Evolutionary conservation across 228 moss, liverwort and hornwort genomes (phyloP), one percentile per base, ranked within the genome.

Genomic region (Sphagnum magellanicum): DNA sequence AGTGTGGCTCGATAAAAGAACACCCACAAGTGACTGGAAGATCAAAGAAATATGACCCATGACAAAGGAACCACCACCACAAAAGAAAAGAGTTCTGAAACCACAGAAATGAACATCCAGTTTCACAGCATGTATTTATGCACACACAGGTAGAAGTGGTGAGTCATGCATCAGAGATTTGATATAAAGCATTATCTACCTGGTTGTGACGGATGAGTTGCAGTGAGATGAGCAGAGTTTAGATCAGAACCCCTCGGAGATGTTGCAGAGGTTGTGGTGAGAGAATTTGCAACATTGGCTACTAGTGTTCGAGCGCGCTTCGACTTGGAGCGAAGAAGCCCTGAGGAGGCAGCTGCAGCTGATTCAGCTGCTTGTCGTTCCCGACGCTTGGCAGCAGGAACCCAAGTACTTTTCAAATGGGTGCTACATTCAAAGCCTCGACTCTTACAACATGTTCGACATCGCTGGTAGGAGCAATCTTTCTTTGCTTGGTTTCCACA

Each of bases 401-500:
- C 95, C 95, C 95, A 95, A 72, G 95, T 95, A 75, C 95, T 95
- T 81, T 95, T 95, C 63, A 95, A 81, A 51, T 95, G 95, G 8
- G 95, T 95, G 4, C 89, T 84, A 73, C 95, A 95, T 70, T 90
- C 87, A 75, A 95, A 86, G 73, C 92, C 95, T n/a, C 95, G 84
- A 70, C 95, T 95, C 66, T 95, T 95, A 79, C 95, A 95, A 47
- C 95, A 95, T 10, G 95, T 95, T 48, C 95, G 89, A 51, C 95
- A 95, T 61, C 95, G 79, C 74, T 95, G 92, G 74, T 87, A 92
- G 16, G 81, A 64, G 77, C 95, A 95, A 76, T 95, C 95, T 77
- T 95, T 95, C 83, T 95, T 95, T 6, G 95, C 95, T 71, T 95
- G 95, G 74, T 95, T 95, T 52, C 95, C 95, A 53, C 95, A 95